Percentiles rank a stretch among this genome's conserved stretches.
These are phyloP conservation scores for Chrysoporthe deuterocubensis DNA, from an alignment of 2,329 filamentous ascomycete genomes.

Conservation along the genomic window DNA sequence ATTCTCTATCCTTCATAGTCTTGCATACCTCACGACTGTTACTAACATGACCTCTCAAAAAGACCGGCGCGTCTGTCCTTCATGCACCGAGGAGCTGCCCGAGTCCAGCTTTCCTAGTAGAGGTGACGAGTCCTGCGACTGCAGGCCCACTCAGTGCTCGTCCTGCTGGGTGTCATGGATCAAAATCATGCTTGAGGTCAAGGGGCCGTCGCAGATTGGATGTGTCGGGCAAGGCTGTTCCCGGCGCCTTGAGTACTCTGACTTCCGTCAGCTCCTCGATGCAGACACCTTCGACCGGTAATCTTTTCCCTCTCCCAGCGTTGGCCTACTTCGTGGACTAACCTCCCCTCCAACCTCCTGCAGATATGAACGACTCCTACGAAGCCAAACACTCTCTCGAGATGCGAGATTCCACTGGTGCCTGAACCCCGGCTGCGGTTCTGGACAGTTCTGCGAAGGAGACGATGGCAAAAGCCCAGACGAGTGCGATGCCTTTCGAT, in stretches of 20 bases:
- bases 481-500: background rate
- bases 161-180: slow-evolving; percentile 1
- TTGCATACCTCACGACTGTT: no score
- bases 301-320: no score
- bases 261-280: slow-evolving; percentile 1
- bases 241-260: background rate
- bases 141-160: background rate
- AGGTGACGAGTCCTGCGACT: slow-evolving; percentile 4
- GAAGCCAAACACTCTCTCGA: background rate
- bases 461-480: background rate
- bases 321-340: background rate
- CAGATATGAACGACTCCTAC: slow-evolving; percentile 11
- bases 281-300: slow-evolving; percentile 1
- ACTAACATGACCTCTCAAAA: background rate
- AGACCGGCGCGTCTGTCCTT: background rate
- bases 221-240: slow-evolving; percentile 2
- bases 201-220: slow-evolving; percentile 1
- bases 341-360: background rate
- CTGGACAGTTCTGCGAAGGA: slow-evolving; percentile 2
- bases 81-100: slow-evolving; percentile 10
- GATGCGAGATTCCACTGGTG: background rate
- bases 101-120: background rate
- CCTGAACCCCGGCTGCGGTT: background rate
- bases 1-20: background rate
- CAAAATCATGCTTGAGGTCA: slow-evolving; percentile 1